Evolutionary conservation across 2,329 filamentous ascomycete genomes (phyloP), one percentile per base, ranked within the genome.

Genomic region (Fusarium nurragi): DNA sequence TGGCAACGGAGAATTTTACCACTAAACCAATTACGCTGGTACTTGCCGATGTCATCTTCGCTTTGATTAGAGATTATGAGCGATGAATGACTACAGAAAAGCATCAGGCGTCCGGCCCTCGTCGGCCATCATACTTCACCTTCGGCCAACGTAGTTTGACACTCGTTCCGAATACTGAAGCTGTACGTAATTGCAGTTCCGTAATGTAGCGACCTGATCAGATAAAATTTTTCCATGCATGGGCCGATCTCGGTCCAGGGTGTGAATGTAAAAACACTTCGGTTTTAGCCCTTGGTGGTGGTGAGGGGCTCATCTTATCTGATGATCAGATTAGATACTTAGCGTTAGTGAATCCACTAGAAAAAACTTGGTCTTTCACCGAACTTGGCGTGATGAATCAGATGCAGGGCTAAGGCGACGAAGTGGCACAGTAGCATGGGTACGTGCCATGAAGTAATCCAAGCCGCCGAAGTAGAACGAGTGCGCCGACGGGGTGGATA

Each of bases 291-390:
- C 52, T 26, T 57, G 23, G 13, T n/a, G 28, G 21, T 45, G 48
- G 41, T 47, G 63, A 50, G 41, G 34, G 38, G 21, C 37, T 68
- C 72, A 79, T 79, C 77, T 79, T 78, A 79, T 79, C 77, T 74
- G 77, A 79, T 79, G 67, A 79, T 79, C 77, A 77, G 77, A 79
- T 79, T 77, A 79, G 74, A 78, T 78, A 73, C 58, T 67, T 55
- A 28, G 38, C 32, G 30, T 54, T 21, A 64, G 39, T 32, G 53
- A 61, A 44, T 37, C 50, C 64, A 38, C 59, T 52, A 64, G 40
- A 60, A 40, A 56, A 63, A 54, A 46, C n/a, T 54, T 52, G 56
- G 34, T 39, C 21, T 44, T 19, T 18, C 25, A 22, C 23, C 38
- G 30, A 38, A 16, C 43, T 38, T 36, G 49, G 22, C 30, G 34